Percentiles rank a stretch among this genome's conserved stretches.
Conservation (phyloP, 345 rosid species). For the Acer yangbiense region DNA sequence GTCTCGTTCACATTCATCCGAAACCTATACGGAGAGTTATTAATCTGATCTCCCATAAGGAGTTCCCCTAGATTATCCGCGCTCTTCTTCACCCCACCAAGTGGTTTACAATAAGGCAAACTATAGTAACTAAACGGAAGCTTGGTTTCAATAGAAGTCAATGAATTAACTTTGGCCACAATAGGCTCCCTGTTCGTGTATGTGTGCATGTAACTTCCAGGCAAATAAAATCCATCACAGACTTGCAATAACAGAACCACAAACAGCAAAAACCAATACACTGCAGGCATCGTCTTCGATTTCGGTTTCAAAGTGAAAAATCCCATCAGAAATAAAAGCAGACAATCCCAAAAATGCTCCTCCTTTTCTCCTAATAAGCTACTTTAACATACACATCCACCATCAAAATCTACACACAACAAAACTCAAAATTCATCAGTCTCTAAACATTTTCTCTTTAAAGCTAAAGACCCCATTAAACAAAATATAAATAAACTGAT, state of each 20-base stretch:
- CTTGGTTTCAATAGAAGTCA: conserved; percentile 90
- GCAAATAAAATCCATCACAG: conserved; percentile 77
- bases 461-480: background rate
- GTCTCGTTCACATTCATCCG: conserved; percentile 71
- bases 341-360: conserved; percentile 19
- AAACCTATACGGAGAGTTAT: conserved; percentile 79
- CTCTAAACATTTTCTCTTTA: background rate
- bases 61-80: conserved; percentile 94
- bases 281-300: conserved; percentile 31
- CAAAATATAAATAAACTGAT: background rate
- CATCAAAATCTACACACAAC: conserved; percentile 25
- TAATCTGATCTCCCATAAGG: conserved; percentile 91
- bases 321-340: conserved; percentile 11
- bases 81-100: conserved; percentile 61
- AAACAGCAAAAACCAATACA: conserved; percentile 41
- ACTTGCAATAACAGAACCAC: conserved; percentile 39
- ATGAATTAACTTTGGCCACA: conserved; percentile 76
- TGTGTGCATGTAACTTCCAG: conserved; percentile 88
- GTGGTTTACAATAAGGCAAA: conserved; percentile 77
- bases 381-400: conserved; percentile 19
- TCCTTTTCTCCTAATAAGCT: conserved; percentile 17
- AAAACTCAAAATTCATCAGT: background rate
- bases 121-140: conserved; percentile 84
- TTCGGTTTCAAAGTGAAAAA: conserved; percentile 6
- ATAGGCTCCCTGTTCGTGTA: conserved; percentile 52